Evolutionary conservation across 2,329 filamentous ascomycete species (phyloP), one percentile per base, ranked within the genome.

Genomic region (Podosphaera aphanis): DNA sequence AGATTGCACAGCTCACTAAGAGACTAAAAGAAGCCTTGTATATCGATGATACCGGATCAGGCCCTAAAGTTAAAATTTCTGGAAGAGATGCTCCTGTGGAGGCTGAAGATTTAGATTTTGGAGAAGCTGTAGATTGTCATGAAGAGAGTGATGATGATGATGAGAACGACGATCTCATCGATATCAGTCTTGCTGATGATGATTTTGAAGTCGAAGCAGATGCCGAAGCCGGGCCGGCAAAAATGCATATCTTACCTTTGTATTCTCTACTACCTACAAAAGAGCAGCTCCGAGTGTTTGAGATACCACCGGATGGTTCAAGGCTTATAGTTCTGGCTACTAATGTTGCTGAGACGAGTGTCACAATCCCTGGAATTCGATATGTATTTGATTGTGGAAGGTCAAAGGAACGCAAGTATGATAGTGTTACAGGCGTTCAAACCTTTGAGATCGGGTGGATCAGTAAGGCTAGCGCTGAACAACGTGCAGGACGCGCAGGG

Each of bases 401-500:
- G 43, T 80, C 83, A 31, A 98, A 98, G 61, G 86, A 94, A 60
- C 79, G 88, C 50, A 81, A 79, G 48, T 95, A 90, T 56, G 83
- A 95, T 58, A 70, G 74, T n/a, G 65, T 74, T 10, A 94, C 82
- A 7, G 88, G 88, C 2, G 88, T 98, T 0, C 90, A 98, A 60
- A 93, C 81, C 57, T 98, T 93, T 59, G 82, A 93, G 55, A 74
- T 98, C 45, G 80, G 81, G 36, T 98, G 88, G 84, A 92, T 95
- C 59, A 94, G 86, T 65, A 95, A 98, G 64, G 90, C 90, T 23
- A 93, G 84, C 59, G 88, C 90, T 6, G 82, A 78, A 52, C 90
- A 98, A 62, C 74, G 90, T 59, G 77, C 84, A 48, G 90, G 90
- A 63, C 83, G 90, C 70, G 90, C 90, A 47, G 90, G 92, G 51